phyloP scores from a whole-genome alignment of 148 eudicot genomes.

The Chenopodium suecicum region DNA sequence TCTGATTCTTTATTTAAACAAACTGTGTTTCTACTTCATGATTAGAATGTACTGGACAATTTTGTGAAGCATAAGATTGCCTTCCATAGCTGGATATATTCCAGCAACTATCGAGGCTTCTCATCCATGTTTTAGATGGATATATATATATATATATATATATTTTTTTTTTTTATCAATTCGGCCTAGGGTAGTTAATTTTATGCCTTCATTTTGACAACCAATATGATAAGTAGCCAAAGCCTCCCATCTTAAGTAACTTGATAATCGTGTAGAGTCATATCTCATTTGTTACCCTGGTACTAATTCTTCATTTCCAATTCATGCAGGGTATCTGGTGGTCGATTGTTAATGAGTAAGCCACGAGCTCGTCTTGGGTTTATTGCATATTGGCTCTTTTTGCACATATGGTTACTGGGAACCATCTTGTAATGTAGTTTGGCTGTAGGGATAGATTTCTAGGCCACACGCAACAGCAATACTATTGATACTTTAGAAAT shows the following conservation, averaged over 20 bases:
- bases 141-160: too few species aligned
- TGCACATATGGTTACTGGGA: constrained; percentile 85
- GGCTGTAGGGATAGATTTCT: constrained; percentile 16
- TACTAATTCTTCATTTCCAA: neutral
- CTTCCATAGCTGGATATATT: neutral
- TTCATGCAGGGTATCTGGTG: constrained; percentile 73
- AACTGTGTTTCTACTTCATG: neutral
- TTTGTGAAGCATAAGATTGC: neutral
- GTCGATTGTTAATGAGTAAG: constrained; percentile 76
- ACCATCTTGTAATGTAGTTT: constrained; percentile 57
- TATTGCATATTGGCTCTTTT: constrained; percentile 76
- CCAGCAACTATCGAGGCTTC: neutral
- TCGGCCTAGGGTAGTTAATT: neutral
- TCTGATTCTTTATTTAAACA: neutral
- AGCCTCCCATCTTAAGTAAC: neutral
- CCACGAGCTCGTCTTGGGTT: constrained; percentile 85
- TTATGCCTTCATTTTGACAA: neutral
- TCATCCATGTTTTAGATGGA: neutral
- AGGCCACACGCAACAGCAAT: constrained; percentile 16
- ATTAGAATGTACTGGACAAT: neutral
- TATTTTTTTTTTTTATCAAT: neutral
- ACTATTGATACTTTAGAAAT: constrained; percentile 18
- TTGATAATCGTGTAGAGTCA: neutral
- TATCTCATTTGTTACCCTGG: neutral
- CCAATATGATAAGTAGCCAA: neutral